Percentiles rank a stretch among this genome's conserved stretches.
These are phyloP conservation scores for Cercospora sp. DNA, from an alignment of 2,329 filamentous ascomycete species.

Conservation along the genomic window DNA sequence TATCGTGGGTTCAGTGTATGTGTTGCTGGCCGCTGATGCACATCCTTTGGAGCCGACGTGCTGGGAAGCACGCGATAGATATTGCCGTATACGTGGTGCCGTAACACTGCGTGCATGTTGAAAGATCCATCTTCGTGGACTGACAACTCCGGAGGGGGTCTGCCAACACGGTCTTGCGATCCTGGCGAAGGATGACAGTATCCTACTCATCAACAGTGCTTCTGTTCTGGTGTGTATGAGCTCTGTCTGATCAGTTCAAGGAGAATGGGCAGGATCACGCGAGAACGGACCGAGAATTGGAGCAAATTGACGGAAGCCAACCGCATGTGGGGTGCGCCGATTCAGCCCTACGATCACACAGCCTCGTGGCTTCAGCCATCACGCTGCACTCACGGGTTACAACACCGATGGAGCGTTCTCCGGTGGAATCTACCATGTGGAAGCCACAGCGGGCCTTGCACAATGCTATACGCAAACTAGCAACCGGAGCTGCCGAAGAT, in stretches of 20 bases:
- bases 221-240: neutral
- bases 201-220: neutral
- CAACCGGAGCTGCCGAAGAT: neutral
- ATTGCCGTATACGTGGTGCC: neutral
- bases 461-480: neutral
- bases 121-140: neutral
- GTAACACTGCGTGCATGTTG: neutral
- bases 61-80: neutral
- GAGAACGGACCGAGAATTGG: constrained; percentile 1
- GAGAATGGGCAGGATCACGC: neutral
- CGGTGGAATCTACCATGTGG: neutral
- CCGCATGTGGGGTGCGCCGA: neutral
- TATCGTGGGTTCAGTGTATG: constrained; percentile 61
- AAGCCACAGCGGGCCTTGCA: constrained; percentile 1
- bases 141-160: neutral
- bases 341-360: constrained; percentile 7
- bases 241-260: neutral
- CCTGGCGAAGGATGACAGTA: neutral
- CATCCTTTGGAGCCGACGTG: neutral
- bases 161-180: neutral
- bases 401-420: neutral
- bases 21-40: neutral
- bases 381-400: neutral
- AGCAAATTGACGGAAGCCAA: neutral
- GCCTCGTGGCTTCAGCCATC: constrained; percentile 11